A percentile compares a stretch with the other conserved stretches of the same genome.
These are phyloP conservation scores for Phytophthora cryptogea DNA, from an alignment of 352 stramenopile genomes.

Conservation along the genomic window DNA sequence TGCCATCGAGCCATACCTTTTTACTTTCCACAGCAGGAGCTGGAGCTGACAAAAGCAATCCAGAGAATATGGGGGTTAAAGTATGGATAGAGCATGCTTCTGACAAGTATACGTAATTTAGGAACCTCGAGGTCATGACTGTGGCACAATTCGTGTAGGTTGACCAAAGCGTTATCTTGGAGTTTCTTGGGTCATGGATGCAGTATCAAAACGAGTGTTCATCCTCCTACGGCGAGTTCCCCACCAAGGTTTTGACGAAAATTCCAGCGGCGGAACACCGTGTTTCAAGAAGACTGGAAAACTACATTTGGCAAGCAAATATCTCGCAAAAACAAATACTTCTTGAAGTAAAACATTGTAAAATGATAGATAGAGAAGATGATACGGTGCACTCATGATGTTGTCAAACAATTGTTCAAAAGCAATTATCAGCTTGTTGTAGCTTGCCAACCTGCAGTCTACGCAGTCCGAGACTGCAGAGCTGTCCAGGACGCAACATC, in stretches of 20 bases:
- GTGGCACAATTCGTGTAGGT: slow-evolving; percentile 30
- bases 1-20: slow-evolving; percentile 33
- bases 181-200: slow-evolving; percentile 34
- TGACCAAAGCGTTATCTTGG: slow-evolving; percentile 32
- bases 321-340: slow-evolving; percentile 2
- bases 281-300: slow-evolving; percentile 39
- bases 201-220: slow-evolving; percentile 37
- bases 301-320: slow-evolving; percentile 15
- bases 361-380: no score
- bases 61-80: slow-evolving; percentile 1
- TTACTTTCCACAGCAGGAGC: slow-evolving; percentile 23
- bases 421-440: neutral
- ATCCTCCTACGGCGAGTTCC: slow-evolving; percentile 16
- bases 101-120: slow-evolving; percentile 41
- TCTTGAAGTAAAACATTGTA: no score
- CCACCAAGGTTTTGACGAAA: neutral
- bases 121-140: slow-evolving; percentile 25
- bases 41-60: slow-evolving; percentile 15
- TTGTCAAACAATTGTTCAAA: neutral
- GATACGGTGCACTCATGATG: neutral
- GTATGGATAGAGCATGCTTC: slow-evolving; percentile 30
- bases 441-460: neutral
- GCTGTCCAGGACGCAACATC: no score
- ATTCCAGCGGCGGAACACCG: slow-evolving; percentile 41
- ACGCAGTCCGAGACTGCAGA: neutral